Conservation (phyloP, 2,329 filamentous ascomycete species). For the Neurospora crassa region DNA sequence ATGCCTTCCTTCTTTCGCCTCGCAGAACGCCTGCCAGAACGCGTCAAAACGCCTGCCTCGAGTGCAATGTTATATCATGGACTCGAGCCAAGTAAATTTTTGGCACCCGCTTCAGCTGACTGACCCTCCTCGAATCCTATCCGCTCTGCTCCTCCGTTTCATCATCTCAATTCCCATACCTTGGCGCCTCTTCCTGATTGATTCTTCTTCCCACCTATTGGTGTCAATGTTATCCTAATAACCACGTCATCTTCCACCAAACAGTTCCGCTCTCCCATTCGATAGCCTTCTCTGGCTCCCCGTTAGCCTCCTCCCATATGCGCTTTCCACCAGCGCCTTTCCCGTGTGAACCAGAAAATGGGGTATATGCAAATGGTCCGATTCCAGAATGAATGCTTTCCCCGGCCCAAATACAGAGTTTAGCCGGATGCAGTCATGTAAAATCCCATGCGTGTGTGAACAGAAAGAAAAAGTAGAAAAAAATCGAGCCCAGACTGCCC, state of each 20-base stretch:
- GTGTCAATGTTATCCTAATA: background rate
- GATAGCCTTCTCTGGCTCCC: background rate
- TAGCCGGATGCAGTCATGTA: background rate
- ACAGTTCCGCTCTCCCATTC: background rate
- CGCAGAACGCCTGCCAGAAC: background rate
- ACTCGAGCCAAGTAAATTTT: slow-evolving; percentile 5
- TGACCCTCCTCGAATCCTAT: background rate
- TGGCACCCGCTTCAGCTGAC: slow-evolving; percentile 6
- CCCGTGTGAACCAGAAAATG: background rate
- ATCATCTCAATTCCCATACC: background rate
- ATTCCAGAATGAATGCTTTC: slow-evolving; percentile 2
- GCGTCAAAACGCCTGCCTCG: background rate
- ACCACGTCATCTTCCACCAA: background rate
- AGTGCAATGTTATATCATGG: background rate
- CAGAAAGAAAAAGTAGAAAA: background rate
- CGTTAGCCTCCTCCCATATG: background rate
- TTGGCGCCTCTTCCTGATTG: background rate
- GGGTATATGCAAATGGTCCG: slow-evolving; percentile 4
- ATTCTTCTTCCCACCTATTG: background rate
- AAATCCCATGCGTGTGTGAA: background rate
- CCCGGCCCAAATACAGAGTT: background rate
- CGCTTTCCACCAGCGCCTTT: background rate
- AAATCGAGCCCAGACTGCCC: background rate
- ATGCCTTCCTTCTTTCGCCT: background rate
- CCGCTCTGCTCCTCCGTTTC: background rate